Percentiles rank a stretch among this genome's conserved stretches.
phyloP scores from a whole-genome alignment of 371 early-diverging fungal genomes.

The Funneliformis caledonium region DNA sequence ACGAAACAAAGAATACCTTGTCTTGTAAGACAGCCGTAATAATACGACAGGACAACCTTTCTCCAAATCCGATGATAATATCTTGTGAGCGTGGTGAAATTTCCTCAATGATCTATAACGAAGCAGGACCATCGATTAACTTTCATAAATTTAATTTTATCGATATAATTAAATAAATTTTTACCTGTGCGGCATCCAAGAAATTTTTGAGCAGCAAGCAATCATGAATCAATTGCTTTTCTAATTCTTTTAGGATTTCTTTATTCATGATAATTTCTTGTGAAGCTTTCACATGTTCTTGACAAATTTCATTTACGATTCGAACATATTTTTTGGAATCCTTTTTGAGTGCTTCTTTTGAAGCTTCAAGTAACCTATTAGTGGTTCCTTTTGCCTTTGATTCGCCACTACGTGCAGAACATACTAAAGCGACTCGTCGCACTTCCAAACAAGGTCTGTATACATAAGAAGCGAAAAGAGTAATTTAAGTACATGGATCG shows the following conservation, averaged over 20 bases:
- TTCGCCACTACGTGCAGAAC: constrained; percentile 82
- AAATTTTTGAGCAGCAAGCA: constrained; percentile 80
- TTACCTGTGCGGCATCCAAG: constrained; percentile 92
- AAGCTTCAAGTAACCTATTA: constrained; percentile 73
- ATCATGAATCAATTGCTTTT: constrained; percentile 68
- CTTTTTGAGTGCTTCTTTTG: constrained; percentile 70
- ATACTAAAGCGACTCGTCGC: constrained; percentile 78
- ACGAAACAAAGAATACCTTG: constrained; percentile 41
- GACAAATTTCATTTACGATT: constrained; percentile 79
- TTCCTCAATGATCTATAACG: constrained; percentile 85
- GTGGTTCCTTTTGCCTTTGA: constrained; percentile 81
- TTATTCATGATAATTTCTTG: constrained; percentile 59
- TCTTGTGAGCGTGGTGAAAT: constrained; percentile 95
- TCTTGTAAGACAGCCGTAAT: constrained; percentile 85
- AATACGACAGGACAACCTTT: constrained; percentile 89
- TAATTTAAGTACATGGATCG: neutral
- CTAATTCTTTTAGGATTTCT: constrained; percentile 59
- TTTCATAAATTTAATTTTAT: neutral
- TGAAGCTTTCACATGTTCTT: constrained; percentile 81
- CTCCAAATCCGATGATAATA: constrained; percentile 94
- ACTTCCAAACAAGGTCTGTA: constrained; percentile 59
- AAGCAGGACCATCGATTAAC: neutral
- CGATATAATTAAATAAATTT: neutral
- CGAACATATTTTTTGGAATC: constrained; percentile 65
- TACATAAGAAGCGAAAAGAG: neutral